These are phyloP conservation scores for Polychytrium aggregatum DNA, from an alignment of 192 early-diverging fungal species.

Conservation along the genomic window DNA sequence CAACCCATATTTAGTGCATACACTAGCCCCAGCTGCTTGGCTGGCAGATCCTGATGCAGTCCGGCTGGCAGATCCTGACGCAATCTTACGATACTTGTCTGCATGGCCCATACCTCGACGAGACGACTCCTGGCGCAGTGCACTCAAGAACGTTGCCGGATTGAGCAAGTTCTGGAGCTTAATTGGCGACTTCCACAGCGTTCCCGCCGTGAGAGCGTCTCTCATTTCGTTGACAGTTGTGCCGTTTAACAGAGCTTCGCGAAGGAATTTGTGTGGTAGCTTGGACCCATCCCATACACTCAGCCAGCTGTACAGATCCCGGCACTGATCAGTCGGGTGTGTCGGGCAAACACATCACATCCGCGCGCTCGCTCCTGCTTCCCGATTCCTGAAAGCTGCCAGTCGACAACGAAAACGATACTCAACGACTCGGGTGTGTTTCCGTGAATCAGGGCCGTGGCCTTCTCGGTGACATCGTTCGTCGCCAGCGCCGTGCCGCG, in stretches of 20 bases:
- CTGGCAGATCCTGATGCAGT: background rate
- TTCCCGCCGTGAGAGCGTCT: conserved; percentile 8
- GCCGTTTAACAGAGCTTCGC: conserved; percentile 19
- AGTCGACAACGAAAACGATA: too few relatives aligned
- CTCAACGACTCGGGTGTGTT: conserved; percentile 33
- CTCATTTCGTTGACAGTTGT: conserved; percentile 13
- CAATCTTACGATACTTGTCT: background rate
- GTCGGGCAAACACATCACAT: background rate
- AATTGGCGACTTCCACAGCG: conserved; percentile 18
- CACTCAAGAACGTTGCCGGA: conserved; percentile 42
- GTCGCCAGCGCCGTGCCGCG: conserved; percentile 28
- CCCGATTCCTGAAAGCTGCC: too few relatives aligned
- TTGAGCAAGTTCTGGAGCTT: conserved; percentile 26
- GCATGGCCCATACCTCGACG: conserved; percentile 21
- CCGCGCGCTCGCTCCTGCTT: too few relatives aligned
- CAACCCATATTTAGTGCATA: background rate
- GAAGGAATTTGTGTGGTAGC: conserved; percentile 20
- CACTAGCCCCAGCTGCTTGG: background rate
- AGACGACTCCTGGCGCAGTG: conserved; percentile 36
- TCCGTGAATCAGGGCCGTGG: conserved; percentile 13
- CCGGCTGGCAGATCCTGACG: background rate
- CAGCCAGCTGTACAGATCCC: conserved; percentile 16
- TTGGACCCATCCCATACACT: conserved; percentile 35
- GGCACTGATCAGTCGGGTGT: background rate
- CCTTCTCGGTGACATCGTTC: conserved; percentile 25